These are phyloP conservation scores for Trichoderma aggressivum DNA, from an alignment of 2,329 filamentous ascomycete genomes.

Conservation along the genomic window DNA sequence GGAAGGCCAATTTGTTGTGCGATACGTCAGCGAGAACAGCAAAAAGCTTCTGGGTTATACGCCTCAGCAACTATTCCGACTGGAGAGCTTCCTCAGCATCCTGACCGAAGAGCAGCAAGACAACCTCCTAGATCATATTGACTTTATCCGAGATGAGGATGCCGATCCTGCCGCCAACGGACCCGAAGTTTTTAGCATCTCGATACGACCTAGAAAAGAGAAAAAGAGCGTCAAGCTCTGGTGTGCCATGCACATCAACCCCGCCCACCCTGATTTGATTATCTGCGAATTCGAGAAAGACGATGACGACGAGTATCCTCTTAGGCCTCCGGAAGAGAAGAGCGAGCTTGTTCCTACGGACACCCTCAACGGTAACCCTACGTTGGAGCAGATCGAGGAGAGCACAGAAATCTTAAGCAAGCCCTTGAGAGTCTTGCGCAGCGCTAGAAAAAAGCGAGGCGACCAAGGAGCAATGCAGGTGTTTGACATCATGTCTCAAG, in stretches of 20 bases:
- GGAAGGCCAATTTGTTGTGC: conserved; percentile 65
- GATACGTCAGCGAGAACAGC: conserved; percentile 79
- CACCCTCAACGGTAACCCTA: conserved; percentile 70
- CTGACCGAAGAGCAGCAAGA: conserved; percentile 80
- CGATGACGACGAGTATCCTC: conserved; percentile 66
- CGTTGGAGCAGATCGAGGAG: conserved; percentile 67
- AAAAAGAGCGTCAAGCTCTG: conserved; percentile 66
- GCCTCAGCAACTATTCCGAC: conserved; percentile 69
- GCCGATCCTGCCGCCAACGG: conserved; percentile 72
- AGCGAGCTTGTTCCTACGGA: conserved; percentile 59
- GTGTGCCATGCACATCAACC: conserved; percentile 80
- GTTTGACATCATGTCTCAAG: conserved; percentile 87
- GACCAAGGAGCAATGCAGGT: conserved; percentile 85
- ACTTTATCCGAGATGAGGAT: conserved; percentile 82
- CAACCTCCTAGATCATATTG: conserved; percentile 78
- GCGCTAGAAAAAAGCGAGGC: conserved; percentile 69
- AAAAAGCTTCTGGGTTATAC: conserved; percentile 70
- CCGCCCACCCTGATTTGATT: conserved; percentile 64
- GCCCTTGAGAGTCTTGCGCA: conserved; percentile 72
- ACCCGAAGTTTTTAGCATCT: conserved; percentile 80
- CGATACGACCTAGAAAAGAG: conserved; percentile 56
- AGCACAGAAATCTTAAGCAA: conserved; percentile 74
- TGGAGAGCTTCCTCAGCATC: conserved; percentile 78
- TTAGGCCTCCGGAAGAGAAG: conserved; percentile 59
- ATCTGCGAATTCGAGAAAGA: conserved; percentile 89